Base-by-base conservation (phyloP, 176 grass and related monocot species). In the Canna indica region DNA sequence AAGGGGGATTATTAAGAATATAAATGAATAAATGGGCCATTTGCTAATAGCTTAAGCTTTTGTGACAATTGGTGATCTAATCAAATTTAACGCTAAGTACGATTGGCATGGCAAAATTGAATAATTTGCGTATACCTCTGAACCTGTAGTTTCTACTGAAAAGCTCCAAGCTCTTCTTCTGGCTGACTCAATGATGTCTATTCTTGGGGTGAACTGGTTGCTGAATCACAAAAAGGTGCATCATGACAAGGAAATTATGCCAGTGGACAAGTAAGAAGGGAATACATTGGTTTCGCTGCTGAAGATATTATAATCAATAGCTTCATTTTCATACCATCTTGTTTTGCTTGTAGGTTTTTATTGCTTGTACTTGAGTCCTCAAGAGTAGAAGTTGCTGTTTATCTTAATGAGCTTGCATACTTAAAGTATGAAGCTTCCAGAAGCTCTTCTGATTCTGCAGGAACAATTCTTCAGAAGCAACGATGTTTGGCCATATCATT, bases 141-240 rank as follows among this genome's bases (percentile, higher is more conserved):
- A 60, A 59, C 30, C 16, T 69, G 36, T 88, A 97, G 93, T 97
- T 52, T 97, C 93, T 32, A 81, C 81, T 34, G 86, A 97, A 76
- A 97, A 97, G 83, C 75, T 97, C 71, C 93, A 97, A 61, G 82
- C 84, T 75, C 86, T 97, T 87, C 86, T 97, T 67, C 47, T 92
- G 88, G 81, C 79, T 45, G 93, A 96, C 52, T 85, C 79, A 52
- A 96, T 91, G 93, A 90, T 96, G 81, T 91, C 81, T 22, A 91
- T 96, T 79, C 83, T 87, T 60, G 93, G 86, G 10, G 85, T 91
- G 72, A 66, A 89, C 75, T 96, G 88, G 93, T 70, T 96, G 75
- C 69, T 79, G 78, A 71, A 96, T 84, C 68, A 89, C 34, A 81
- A 53, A 64, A 73, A 83, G 46, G 31, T 86, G 7, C 64, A 67